phyloP scores from a whole-genome alignment of 2,329 filamentous ascomycete species.

The Geosmithia morbida region DNA sequence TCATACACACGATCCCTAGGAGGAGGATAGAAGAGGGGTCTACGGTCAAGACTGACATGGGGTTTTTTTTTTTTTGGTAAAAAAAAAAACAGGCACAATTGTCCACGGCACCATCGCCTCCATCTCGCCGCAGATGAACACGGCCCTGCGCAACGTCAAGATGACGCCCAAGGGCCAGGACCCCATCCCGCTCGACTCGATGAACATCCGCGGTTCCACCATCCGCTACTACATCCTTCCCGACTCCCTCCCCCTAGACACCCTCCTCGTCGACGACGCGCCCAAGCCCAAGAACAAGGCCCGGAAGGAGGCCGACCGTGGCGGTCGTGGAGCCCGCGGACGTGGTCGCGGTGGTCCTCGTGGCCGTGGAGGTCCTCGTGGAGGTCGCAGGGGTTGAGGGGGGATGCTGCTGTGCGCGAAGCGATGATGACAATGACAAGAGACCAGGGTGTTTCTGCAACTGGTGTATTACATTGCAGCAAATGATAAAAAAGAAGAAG shows the following conservation, averaged over 20 bases:
- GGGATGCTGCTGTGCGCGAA: too few species aligned
- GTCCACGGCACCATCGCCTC: slow-evolving; percentile 94
- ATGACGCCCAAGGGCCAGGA: slow-evolving; percentile 88
- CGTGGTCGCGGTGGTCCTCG: slow-evolving; percentile 30
- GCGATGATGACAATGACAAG: not conserved
- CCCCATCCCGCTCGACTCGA: slow-evolving; percentile 77
- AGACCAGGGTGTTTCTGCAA: not conserved
- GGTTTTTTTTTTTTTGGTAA: too few species aligned
- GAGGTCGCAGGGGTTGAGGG: not conserved
- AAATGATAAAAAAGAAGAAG: not conserved
- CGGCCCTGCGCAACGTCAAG: slow-evolving; percentile 85
- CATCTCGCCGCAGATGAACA: slow-evolving; percentile 98
- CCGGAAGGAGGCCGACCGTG: slow-evolving; percentile 66
- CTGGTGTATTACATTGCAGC: not conserved
- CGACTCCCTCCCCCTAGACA: slow-evolving; percentile 88
- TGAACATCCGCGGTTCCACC: slow-evolving; percentile 92
- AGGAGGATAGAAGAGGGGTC: too few species aligned
- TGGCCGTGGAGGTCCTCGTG: slow-evolving; percentile 17
- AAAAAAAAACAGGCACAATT: slow-evolving; percentile 70
- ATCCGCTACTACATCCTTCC: slow-evolving; percentile 96
- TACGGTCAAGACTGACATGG: not conserved
- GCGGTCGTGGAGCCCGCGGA: slow-evolving; percentile 36
- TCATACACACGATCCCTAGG: not conserved
- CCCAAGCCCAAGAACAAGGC: slow-evolving; percentile 99
- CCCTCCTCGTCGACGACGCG: slow-evolving; percentile 86